These are phyloP conservation scores for Nitzschia sp. DNA, from an alignment of 108 stramenopile genomes.

Conservation along the genomic window DNA sequence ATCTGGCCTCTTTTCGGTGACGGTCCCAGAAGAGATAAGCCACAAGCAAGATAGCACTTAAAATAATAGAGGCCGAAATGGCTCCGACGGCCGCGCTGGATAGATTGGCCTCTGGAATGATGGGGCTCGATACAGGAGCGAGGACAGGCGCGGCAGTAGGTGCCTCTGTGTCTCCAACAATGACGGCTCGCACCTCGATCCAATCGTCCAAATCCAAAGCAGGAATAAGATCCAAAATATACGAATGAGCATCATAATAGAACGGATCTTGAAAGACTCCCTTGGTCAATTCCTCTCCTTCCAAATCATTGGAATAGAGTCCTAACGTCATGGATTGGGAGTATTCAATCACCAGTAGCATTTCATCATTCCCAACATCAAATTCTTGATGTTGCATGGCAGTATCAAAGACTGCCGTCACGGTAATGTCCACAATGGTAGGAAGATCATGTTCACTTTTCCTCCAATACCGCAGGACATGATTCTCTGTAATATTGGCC, in stretches of 20 bases:
- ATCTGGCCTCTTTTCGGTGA: constrained; percentile 1
- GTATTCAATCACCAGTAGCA: constrained; percentile 10
- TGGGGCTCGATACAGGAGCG: neutral
- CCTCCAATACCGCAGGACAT: constrained; percentile 11
- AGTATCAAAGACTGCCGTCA: constrained; percentile 5
- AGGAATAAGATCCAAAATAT: constrained; percentile 9
- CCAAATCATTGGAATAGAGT: neutral
- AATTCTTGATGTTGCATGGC: neutral
- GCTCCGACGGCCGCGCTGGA: neutral
- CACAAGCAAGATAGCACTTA: constrained; percentile 20
- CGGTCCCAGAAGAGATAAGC: constrained; percentile 35
- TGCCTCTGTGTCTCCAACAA: constrained; percentile 8
- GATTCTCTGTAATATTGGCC: constrained; percentile 20
- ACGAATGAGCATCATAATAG: constrained; percentile 11
- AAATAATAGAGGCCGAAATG: constrained; percentile 26
- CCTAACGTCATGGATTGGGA: constrained; percentile 4
- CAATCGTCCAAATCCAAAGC: constrained; percentile 10
- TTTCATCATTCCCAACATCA: neutral
- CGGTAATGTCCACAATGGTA: constrained; percentile 8
- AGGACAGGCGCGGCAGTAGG: neutral
- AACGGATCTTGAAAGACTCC: constrained; percentile 19
- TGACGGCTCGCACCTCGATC: constrained; percentile 5
- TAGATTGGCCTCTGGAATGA: neutral
- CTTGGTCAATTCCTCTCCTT: neutral
- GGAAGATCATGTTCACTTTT: neutral